Evolutionary conservation across 352 stramenopile species (phyloP).

Genomic region (Phytophthora parvispora): DNA sequence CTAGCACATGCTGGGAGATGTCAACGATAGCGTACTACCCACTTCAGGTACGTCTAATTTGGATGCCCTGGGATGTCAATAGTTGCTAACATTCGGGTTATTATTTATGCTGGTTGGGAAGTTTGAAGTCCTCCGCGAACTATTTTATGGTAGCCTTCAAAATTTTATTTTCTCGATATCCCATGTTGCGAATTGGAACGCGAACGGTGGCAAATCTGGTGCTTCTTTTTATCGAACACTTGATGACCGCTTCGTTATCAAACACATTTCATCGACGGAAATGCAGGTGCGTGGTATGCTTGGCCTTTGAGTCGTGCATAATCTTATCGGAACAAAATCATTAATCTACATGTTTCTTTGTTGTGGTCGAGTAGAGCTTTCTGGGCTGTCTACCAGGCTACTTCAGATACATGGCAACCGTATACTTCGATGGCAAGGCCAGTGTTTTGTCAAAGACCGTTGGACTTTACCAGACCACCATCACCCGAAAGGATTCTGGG

Average conservation of each 20-base stretch:
- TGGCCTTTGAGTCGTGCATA: background rate
- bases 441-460: slow-evolving; percentile 98
- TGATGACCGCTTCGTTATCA: slow-evolving; percentile 98
- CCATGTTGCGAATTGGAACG: slow-evolving; percentile 90
- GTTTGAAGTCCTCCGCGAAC: slow-evolving; percentile 94
- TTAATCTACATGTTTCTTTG: slow-evolving; percentile 1
- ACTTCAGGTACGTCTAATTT: slow-evolving; percentile 62
- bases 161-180: slow-evolving; percentile 89
- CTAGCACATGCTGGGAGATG: slow-evolving; percentile 72
- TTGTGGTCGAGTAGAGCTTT: slow-evolving; percentile 66
- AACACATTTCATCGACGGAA: slow-evolving; percentile 98
- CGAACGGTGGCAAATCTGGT: slow-evolving; percentile 97
- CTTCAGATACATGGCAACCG: slow-evolving; percentile 98
- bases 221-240: slow-evolving; percentile 97
- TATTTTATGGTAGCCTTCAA: slow-evolving; percentile 81
- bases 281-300: slow-evolving; percentile 93
- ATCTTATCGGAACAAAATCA: slow-evolving; percentile 1
- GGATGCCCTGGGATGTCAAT: background rate
- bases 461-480: slow-evolving; percentile 98
- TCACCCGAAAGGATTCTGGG: slow-evolving; percentile 93
- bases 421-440: slow-evolving; percentile 95
- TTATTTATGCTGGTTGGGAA: slow-evolving; percentile 48
- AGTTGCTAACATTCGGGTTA: slow-evolving; percentile 1
- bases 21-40: slow-evolving; percentile 81
- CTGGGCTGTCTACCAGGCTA: slow-evolving; percentile 89